phyloP scores from a whole-genome alignment of 208 protist genomes.

The Giardia duodenalis region DNA sequence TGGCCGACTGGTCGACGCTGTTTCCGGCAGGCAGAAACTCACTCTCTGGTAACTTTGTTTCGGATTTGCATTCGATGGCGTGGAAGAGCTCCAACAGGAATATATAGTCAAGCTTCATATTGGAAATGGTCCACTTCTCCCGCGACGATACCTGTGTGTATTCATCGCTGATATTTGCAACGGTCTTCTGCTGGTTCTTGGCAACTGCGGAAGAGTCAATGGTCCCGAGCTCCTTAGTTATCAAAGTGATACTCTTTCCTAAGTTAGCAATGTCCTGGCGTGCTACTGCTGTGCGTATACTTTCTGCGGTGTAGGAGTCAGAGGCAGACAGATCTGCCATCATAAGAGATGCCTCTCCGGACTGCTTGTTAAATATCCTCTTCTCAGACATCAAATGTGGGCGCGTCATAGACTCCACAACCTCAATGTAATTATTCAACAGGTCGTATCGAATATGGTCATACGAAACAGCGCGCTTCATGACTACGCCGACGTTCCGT shows the following conservation, averaged over 20 bases:
- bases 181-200: not conserved
- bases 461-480: not conserved
- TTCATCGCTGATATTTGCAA: not conserved
- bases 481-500: not conserved
- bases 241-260: not conserved
- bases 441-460: not conserved
- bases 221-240: not conserved
- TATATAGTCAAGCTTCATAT: not conserved
- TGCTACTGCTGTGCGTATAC: not conserved
- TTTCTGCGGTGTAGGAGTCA: not conserved
- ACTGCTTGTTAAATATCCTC: not conserved
- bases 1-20: not conserved
- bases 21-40: not conserved
- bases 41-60: not conserved
- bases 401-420: not conserved
- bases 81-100: not conserved
- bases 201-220: not conserved
- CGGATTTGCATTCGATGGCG: constrained; percentile 1
- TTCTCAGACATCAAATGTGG: not conserved
- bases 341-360: not conserved
- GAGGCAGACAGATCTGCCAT: not conserved
- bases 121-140: not conserved
- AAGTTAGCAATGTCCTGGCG: not conserved
- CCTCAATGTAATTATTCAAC: not conserved
- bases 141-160: not conserved